phyloP scores from a whole-genome alignment of 345 rosid species.

The Diplotaxis tenuifolia region DNA sequence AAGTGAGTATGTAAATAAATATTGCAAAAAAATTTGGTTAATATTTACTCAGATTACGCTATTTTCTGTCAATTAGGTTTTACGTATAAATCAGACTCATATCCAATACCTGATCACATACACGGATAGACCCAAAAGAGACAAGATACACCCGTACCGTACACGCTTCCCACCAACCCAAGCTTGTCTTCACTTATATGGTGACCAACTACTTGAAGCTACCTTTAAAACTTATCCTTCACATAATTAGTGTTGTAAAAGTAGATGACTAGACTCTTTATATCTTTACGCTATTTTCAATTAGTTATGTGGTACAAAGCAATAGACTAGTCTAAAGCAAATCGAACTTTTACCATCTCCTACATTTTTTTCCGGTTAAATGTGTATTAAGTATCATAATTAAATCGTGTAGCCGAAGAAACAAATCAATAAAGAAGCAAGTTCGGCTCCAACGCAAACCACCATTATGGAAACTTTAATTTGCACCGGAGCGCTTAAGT shows the following conservation, averaged over 20 bases:
- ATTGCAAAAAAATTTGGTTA: not conserved
- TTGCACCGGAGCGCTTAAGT: not conserved
- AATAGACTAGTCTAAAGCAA: conserved; percentile 19
- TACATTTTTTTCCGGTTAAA: not conserved
- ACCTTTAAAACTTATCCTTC: conserved; percentile 19
- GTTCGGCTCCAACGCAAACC: not conserved
- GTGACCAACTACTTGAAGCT: conserved; percentile 8
- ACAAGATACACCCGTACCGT: not conserved
- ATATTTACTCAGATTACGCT: not conserved
- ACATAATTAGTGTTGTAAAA: not conserved
- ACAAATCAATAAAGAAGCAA: not conserved
- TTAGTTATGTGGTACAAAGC: not conserved
- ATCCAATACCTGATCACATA: not conserved
- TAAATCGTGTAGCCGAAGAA: conserved; percentile 9
- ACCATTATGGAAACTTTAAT: not conserved
- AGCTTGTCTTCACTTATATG: not conserved
- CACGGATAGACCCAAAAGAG: not conserved
- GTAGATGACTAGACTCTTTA: conserved; percentile 27
- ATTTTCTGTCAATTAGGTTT: not conserved
- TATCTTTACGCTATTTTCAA: not conserved
- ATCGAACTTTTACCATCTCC: conserved; percentile 8
- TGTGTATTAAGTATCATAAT: not conserved
- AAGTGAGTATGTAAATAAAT: not conserved
- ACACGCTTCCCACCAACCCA: not conserved
- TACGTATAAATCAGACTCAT: not conserved